Evolutionary conservation across 352 stramenopile genomes (phyloP).

Genomic region (Chrysophaeum taylorii): DNA sequence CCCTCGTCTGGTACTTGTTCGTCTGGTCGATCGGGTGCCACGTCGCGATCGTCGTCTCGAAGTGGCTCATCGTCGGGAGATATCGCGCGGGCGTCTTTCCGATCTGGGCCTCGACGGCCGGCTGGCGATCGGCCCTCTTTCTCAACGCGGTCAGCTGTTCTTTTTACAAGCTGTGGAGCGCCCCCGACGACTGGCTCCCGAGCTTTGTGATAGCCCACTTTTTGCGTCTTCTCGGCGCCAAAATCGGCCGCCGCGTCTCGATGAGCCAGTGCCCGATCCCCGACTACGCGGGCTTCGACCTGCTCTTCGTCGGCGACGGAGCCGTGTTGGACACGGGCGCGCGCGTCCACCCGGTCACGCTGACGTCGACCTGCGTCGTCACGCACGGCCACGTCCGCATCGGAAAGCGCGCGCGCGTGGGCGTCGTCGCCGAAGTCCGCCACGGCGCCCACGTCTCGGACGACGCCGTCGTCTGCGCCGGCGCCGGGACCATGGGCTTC

Average conservation of each 20-base stretch:
- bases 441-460: conserved; percentile 6
- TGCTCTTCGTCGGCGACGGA: background rate
- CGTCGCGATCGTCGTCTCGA: background rate
- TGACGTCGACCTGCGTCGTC: background rate
- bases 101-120: background rate
- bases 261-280: background rate
- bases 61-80: background rate
- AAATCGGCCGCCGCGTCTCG: background rate
- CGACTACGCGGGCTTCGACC: background rate
- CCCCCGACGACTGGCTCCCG: background rate
- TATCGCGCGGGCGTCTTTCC: conserved; percentile 3
- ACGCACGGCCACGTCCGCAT: background rate
- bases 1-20: background rate
- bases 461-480: background rate
- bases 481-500: background rate
- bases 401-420: background rate
- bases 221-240: background rate
- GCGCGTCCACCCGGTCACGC: background rate
- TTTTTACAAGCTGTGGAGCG: background rate
- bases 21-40: background rate
- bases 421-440: background rate
- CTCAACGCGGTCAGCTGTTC: background rate
- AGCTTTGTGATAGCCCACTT: background rate
- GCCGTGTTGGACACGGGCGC: background rate
- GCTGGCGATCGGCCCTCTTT: background rate